phyloP scores from a whole-genome alignment of 371 early-diverging fungal species.

The Rhizopus delemar region DNA sequence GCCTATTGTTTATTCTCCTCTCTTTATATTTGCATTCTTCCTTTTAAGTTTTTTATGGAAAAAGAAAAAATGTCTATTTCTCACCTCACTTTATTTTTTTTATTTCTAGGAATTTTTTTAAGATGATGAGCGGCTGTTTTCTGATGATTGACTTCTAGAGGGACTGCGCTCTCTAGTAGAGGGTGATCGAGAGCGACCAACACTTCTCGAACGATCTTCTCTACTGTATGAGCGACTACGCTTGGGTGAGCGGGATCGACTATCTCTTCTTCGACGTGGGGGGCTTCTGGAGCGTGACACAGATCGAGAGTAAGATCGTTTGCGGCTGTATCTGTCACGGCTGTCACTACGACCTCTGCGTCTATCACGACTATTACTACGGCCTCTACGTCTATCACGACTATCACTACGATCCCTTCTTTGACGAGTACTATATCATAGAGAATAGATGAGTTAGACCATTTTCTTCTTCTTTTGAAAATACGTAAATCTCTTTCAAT shows the following conservation, averaged over 20 bases:
- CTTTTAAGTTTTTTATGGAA: no score
- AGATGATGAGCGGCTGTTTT: no score
- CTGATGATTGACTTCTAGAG: no score
- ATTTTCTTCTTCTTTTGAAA: not conserved
- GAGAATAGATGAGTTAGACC: not conserved
- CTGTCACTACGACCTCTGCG: not conserved
- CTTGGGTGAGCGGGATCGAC: slow-evolving; percentile 4
- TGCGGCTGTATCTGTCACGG: not conserved
- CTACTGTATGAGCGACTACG: not conserved
- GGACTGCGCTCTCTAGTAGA: no score
- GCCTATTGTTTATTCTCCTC: no score
- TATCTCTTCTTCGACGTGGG: not conserved
- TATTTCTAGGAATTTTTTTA: no score
- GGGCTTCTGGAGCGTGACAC: slow-evolving; percentile 1
- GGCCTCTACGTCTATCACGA: not conserved
- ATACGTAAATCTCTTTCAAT: not conserved
- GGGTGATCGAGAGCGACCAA: no score
- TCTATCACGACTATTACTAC: slow-evolving; percentile 3
- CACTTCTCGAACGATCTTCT: no score
- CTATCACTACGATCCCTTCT: not conserved
- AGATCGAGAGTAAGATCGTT: slow-evolving; percentile 2
- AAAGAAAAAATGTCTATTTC: no score
- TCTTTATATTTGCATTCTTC: no score
- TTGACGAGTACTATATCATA: not conserved
- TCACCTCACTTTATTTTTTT: no score